Evolutionary conservation across 371 early-diverging fungal species (phyloP), one percentile per base, ranked within the genome.

Genomic region (Blastocladiella emersonii): DNA sequence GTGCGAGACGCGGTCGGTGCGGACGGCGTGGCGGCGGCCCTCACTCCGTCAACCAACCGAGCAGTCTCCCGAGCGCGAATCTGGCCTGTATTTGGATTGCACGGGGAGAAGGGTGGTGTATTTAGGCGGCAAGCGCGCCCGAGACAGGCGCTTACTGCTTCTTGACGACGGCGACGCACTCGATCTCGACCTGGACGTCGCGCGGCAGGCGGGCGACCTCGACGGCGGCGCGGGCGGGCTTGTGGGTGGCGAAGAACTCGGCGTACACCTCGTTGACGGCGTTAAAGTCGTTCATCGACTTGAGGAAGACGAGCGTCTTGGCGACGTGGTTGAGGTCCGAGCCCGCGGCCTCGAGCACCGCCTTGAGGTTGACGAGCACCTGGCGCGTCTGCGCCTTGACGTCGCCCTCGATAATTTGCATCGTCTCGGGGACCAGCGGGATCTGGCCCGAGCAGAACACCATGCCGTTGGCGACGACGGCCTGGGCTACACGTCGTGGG

Each of bases 221-320:
- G 57, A 95, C 87, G 45, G 89, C 87, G 39, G 92, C 81, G 45
- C 95, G 84, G 30, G 95, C 93, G 45, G 96, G 96, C 34, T 79
- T 77, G 65, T 78, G 80, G 7, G 67, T 65, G 59, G 74, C 76
- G 74, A 91, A 87, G 61, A 72, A 74, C 76, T 84, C 72, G 51
- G 73, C 80, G 67, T 93, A 93, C 57, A 87, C 79, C 65, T 85
- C 82, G 73, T 95, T 95, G 84, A 95, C 85, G 17, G 79, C 77
- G 13, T 70, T 81, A 74, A 92, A 95, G 71, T 92, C 88, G 70
- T 90, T 87, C 82, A 90, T 85, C 65, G 88, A 85, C 77, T 88
- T 86, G 60, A 95, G 74, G 74, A 90, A 95, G 43, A 93, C 93
- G 32, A 92, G 93, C 45, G 91, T 90, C 79, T 94, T 95, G 75